Evolutionary conservation across 768 basidiomycete genomes (phyloP), one percentile per base, ranked within the genome.

Genomic region (Boletus pseudo-olivaceus): DNA sequence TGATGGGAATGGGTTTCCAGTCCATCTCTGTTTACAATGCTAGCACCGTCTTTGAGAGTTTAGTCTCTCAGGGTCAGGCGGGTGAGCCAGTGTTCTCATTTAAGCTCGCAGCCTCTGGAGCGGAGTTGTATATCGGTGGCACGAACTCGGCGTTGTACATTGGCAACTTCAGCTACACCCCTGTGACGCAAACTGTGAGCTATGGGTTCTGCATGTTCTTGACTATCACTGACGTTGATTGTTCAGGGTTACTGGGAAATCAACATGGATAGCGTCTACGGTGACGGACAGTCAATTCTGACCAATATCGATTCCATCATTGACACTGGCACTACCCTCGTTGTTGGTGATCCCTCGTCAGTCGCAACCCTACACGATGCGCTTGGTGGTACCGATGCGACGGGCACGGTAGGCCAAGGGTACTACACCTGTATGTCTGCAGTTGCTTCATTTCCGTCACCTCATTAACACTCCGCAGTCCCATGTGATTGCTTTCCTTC

Each of bases 51-150:
- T 76, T 79, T 58, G 67, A 79, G 38, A 75, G 66, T 15, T 71
- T 82, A 5, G 55, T 78, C 20, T 51, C 61, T 1, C 69, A 82
- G 47, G 67, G 66, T 5, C 49, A 64, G 50, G 59, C 65, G 2
- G 57, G 68, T 9, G 54, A 67, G 6, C 50, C 74, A 23, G 67
- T 69, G 45, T 82, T 83, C 60, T 72, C 75, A 11, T 78, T 84
- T 63, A 80, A 79, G 61, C 65, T 83, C 8, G 63, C 78, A 12
- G 20, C 61, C 8, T 50, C 60, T 14, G 74, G 73, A 5, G 70
- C 75, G 2, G 78, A 81, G 66, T 69, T 85, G 15, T 77, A 73
- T 61, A 56, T 86, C 23, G 83, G 83, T 39, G 83, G 83, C 43
- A 67, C 68, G 10, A 73, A 86, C 63, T 43, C 54, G 3, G 54